Percentiles rank a stretch among this genome's conserved stretches.
These are phyloP conservation scores for Pseudognaphalium luteoalbum DNA, from an alignment of 129 eudicot species.

Conservation along the genomic window DNA sequence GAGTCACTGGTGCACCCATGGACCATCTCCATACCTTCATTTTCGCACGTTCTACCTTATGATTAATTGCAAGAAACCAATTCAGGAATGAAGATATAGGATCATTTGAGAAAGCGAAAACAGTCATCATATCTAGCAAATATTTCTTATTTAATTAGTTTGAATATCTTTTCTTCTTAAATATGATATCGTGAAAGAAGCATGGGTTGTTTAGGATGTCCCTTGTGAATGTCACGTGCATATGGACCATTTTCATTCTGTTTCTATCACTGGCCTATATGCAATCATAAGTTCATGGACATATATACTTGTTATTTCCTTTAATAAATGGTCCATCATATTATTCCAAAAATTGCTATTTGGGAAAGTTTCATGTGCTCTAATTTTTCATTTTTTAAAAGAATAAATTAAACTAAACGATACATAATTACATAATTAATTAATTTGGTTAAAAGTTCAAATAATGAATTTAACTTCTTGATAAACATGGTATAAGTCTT, in stretches of 20 bases:
- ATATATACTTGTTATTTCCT: too few species aligned
- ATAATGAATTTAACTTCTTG: too few species aligned
- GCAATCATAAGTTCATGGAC: background rate
- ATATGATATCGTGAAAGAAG: constrained; percentile 14
- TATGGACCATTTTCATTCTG: constrained; percentile 34
- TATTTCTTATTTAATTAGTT: constrained; percentile 3
- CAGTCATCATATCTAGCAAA: constrained; percentile 16
- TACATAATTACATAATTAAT: too few species aligned
- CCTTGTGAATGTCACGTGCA: constrained; percentile 37
- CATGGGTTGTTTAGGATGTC: constrained; percentile 31
- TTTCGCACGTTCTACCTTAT: constrained; percentile 22
- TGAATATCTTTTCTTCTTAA: constrained; percentile 8
- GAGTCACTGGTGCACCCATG: background rate
- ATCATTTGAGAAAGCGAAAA: constrained; percentile 29
- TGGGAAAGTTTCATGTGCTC: too few species aligned
- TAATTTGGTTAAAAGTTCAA: too few species aligned
- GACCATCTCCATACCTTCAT: constrained; percentile 22
- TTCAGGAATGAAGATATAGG: constrained; percentile 12
- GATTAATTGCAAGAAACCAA: background rate
- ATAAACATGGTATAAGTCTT: too few species aligned
- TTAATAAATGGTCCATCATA: too few species aligned
- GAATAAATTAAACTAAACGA: too few species aligned
- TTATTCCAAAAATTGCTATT: too few species aligned
- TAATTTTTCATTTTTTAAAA: too few species aligned
- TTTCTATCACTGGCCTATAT: constrained; percentile 15